Percentiles rank a stretch among this genome's conserved stretches.
Conservation (phyloP, 2,329 filamentous ascomycete species). For the Trichoderma arundinaceum region DNA sequence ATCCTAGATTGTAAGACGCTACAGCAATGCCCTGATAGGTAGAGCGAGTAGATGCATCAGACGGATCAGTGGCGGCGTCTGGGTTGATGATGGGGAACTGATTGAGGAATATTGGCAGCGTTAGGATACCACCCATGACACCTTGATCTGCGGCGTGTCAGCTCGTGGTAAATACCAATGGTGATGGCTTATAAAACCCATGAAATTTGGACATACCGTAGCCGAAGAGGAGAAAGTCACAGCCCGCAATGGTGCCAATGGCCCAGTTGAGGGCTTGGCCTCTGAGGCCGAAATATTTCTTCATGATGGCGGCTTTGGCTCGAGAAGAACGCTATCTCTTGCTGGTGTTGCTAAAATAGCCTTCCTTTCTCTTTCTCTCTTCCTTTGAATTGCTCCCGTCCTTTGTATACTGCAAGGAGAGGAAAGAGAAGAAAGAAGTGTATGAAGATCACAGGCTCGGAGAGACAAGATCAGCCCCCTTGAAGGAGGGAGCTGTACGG, state of each 20-base stretch:
- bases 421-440: neutral
- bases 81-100: conserved; percentile 62
- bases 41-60: conserved; percentile 51
- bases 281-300: conserved; percentile 66
- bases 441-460: conserved; percentile 9
- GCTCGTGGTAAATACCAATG: neutral
- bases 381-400: neutral
- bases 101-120: conserved; percentile 63
- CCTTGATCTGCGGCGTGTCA: conserved; percentile 66
- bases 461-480: conserved; percentile 15
- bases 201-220: conserved; percentile 50
- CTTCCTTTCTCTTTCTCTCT: neutral
- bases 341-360: neutral
- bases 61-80: conserved; percentile 45
- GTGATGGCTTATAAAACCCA: neutral
- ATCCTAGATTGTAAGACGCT: conserved; percentile 65
- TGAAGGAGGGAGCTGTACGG: conserved; percentile 10
- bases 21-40: conserved; percentile 61
- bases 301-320: conserved; percentile 37
- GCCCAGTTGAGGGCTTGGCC: conserved; percentile 71
- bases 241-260: conserved; percentile 72
- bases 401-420: neutral
- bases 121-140: conserved; percentile 77
- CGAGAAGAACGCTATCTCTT: neutral
- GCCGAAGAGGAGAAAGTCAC: conserved; percentile 70